Evolutionary conservation across 345 rosid genomes (phyloP).

Genomic region (Triadica sebifera): DNA sequence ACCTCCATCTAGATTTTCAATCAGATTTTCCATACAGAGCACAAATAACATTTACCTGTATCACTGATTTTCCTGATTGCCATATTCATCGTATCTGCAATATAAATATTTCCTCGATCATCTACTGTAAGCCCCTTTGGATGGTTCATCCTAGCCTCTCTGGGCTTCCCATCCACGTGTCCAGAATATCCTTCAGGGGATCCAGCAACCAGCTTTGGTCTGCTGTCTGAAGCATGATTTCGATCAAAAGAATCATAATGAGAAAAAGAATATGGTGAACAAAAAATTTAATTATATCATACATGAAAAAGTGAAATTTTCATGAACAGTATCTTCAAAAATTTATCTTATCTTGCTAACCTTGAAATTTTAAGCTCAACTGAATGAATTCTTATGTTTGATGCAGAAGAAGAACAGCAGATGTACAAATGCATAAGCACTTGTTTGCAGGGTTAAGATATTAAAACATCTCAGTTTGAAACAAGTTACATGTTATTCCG

Average conservation of each 20-base stretch:
- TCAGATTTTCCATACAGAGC: slow-evolving; percentile 1
- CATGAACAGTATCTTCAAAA: neutral
- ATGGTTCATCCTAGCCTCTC: slow-evolving; percentile 87
- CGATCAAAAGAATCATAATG: neutral
- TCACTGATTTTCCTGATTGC: slow-evolving; percentile 93
- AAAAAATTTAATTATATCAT: neutral
- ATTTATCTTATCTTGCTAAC: neutral
- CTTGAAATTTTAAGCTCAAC: slow-evolving; percentile 3
- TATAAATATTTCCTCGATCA: slow-evolving; percentile 84
- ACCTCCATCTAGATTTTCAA: neutral
- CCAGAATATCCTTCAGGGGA: slow-evolving; percentile 82
- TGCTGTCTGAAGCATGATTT: slow-evolving; percentile 48
- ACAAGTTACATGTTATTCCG: neutral
- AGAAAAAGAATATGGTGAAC: neutral
- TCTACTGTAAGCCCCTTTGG: slow-evolving; percentile 91
- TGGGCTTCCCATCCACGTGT: slow-evolving; percentile 79
- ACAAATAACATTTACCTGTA: slow-evolving; percentile 43
- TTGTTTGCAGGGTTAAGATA: neutral
- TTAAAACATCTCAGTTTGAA: neutral
- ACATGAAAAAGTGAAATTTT: neutral
- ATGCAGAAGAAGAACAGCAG: neutral
- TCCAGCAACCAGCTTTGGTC: slow-evolving; percentile 88
- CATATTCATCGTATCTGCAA: slow-evolving; percentile 84
- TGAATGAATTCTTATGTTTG: neutral
- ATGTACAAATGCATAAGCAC: neutral